Evolutionary conservation across 345 rosid species (phyloP).

Genomic region (Pseudoturritis turrita): DNA sequence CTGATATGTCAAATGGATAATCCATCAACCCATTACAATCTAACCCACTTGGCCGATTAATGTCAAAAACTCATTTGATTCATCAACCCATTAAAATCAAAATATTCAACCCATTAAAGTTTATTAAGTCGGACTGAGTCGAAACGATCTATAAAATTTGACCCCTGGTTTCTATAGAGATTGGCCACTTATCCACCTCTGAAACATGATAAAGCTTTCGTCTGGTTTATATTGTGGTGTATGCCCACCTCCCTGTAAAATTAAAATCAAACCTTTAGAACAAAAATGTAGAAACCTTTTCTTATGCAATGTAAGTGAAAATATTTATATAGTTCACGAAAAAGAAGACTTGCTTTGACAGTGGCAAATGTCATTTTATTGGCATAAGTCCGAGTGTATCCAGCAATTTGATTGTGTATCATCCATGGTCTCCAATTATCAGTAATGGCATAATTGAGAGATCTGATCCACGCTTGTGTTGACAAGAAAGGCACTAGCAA

Average conservation of each 20-base stretch:
- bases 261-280: neutral
- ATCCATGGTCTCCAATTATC: conserved; percentile 61
- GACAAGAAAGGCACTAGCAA: conserved; percentile 35
- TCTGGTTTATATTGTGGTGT: conserved; percentile 39
- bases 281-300: neutral
- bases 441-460: conserved; percentile 43
- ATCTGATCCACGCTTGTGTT: conserved; percentile 53
- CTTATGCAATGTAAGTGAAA: neutral
- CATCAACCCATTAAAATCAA: too few species aligned
- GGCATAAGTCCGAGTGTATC: conserved; percentile 52
- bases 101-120: too few species aligned
- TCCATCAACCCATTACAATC: too few species aligned
- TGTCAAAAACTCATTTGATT: too few species aligned
- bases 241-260: conserved; percentile 58
- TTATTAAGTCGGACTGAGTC: too few species aligned
- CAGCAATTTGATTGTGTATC: conserved; percentile 40
- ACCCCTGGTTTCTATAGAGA: neutral
- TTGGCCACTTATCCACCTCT: conserved; percentile 14
- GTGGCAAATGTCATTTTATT: conserved; percentile 66
- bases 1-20: too few species aligned
- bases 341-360: conserved; percentile 38
- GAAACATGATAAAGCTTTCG: conserved; percentile 41
- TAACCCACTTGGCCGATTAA: too few species aligned
- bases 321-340: too few species aligned
- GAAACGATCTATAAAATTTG: too few species aligned